Base-by-base conservation (phyloP, 176 grass and related monocot species). In the Carex cristatella region DNA sequence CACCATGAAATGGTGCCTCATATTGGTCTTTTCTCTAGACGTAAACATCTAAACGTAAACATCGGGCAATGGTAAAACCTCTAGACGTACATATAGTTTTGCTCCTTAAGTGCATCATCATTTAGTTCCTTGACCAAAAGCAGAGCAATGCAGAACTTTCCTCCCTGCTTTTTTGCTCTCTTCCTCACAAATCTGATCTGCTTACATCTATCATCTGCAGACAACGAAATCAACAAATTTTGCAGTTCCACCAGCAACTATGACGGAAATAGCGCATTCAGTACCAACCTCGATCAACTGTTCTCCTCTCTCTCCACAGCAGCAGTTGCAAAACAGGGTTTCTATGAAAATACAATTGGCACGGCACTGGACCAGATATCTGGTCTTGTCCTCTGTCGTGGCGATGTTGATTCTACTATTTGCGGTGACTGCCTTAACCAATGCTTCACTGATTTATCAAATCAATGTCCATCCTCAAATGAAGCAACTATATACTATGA, bases 381-480 rank as follows among this genome's bases (percentile, higher is more conserved):
- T 81, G 88, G 79, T n/a, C 83, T 86, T 5, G 38, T 65, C 16
- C 61, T 85, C 51, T 94, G 92, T 88, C 90, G 84, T 23, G 84
- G 84, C 63, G 92, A 91, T 57, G 31, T 51, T 38, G 74, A 54
- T 86, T 4, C 51, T 2, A 65, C 79, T 37, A 4, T 6, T 15
- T 94, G 92, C 74, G 10, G 15, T 5, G 14, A 35, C 33, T 91
- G 88, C 90, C 42, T 91, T 72, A 1, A 61, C 51, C 19, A 4
- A 23, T 74, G 85, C 28, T 88, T 84, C 56, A 5, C 4, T 40
- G 38, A 40, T 40, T 40, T 40, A 40, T 40, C 38, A 40, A 40
- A 40, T 40, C 38, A 40, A 40, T 40, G 38, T 40, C 38, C 38
- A 5, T 40, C 38, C 38, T 40, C 38, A 40, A 40, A 40, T 40